Percentiles rank a stretch among this genome's conserved stretches.
phyloP scores from a whole-genome alignment of 1,284 basidiomycete genomes.

The Leccinum pachyderme region DNA sequence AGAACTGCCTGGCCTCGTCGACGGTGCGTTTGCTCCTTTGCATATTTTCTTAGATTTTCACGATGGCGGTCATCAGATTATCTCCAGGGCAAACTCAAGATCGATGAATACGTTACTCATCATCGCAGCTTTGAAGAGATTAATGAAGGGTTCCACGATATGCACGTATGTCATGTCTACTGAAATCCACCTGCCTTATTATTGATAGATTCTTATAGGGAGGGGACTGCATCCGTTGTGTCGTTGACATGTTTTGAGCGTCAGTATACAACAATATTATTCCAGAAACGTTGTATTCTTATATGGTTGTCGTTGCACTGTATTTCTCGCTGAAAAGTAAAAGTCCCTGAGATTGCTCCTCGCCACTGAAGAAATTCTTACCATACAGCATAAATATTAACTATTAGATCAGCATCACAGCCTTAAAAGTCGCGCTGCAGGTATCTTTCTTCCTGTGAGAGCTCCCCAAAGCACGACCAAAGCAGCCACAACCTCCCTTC shows the following conservation, averaged over 20 bases:
- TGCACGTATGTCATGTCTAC: conserved; percentile 73
- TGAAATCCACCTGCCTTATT: not conserved
- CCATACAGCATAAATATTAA: conserved; percentile 9
- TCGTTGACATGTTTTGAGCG: conserved; percentile 70
- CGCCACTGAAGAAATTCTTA: not conserved
- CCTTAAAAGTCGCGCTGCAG: conserved; percentile 40
- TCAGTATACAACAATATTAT: not conserved
- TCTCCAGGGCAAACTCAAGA: conserved; percentile 69
- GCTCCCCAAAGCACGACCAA: conserved; percentile 67
- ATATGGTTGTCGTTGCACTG: not conserved
- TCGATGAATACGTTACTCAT: conserved; percentile 92
- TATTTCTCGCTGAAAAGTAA: not conserved
- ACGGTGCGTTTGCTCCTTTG: conserved; percentile 46
- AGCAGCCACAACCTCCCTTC: conserved; percentile 63
- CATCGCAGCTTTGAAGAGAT: conserved; percentile 74
- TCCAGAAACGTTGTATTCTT: conserved; percentile 4
- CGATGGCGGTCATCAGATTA: conserved; percentile 51
- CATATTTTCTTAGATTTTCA: not conserved
- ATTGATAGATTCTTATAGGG: conserved; percentile 41
- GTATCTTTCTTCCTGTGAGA: conserved; percentile 60
- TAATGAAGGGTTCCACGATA: conserved; percentile 89
- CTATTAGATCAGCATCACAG: conserved; percentile 8
- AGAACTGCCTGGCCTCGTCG: conserved; percentile 87
- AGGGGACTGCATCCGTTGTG: conserved; percentile 91
- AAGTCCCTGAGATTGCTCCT: not conserved